A percentile compares a stretch with the other conserved stretches of the same genome.
Conservation (phyloP, 2,329 filamentous ascomycete genomes). For the Orbilia oligospora region DNA sequence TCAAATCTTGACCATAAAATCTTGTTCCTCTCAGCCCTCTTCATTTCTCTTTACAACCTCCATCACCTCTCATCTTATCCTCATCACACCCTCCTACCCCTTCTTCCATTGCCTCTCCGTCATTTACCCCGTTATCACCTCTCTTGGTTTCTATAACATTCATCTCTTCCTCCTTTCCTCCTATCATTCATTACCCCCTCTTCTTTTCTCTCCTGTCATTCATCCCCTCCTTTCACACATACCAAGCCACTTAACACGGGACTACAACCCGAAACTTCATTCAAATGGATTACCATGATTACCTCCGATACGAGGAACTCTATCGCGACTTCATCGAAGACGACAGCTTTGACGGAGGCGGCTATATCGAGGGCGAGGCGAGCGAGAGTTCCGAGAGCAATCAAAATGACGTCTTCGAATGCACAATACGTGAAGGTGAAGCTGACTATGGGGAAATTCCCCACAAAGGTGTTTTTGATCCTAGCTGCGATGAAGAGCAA, state of each 20-base stretch:
- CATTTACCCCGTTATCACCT: not conserved
- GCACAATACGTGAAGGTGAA: slow-evolving; percentile 15
- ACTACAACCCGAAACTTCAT: not conserved
- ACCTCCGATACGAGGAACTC: slow-evolving; percentile 20
- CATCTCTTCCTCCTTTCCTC: not conserved
- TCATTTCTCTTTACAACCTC: not conserved
- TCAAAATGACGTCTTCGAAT: not conserved
- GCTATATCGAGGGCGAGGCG: not conserved
- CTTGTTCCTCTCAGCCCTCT: not conserved
- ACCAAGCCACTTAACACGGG: not conserved
- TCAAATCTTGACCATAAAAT: not conserved
- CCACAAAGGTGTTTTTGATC: slow-evolving; percentile 37
- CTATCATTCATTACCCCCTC: not conserved
- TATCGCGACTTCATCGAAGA: too few relatives aligned
- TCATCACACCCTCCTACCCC: not conserved
- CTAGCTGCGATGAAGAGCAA: slow-evolving; percentile 39
- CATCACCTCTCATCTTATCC: too few relatives aligned
- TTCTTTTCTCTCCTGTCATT: not conserved
- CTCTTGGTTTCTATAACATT: too few relatives aligned
- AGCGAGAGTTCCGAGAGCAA: not conserved
- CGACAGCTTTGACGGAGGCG: not conserved
- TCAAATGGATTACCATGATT: slow-evolving; percentile 17
- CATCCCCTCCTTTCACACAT: not conserved
- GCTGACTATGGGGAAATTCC: slow-evolving; percentile 16
- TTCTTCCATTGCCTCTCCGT: not conserved